phyloP scores from a whole-genome alignment of 257 asterid species.

The Scutellaria minor region DNA sequence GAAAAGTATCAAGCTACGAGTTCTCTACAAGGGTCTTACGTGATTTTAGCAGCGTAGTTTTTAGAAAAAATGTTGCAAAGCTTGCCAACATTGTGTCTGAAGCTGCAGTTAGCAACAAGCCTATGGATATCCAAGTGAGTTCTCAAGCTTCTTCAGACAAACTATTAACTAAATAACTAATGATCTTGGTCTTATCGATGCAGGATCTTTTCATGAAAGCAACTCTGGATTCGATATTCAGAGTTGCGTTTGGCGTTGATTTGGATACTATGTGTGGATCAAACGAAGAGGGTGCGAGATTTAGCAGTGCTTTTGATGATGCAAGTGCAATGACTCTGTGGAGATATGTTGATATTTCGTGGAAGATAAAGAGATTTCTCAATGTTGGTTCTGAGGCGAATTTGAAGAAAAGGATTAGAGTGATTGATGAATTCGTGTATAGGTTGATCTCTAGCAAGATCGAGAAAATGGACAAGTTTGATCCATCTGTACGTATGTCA shows the following conservation, averaged over 20 bases:
- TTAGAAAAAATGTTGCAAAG: conserved; percentile 55
- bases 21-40: conserved; percentile 72
- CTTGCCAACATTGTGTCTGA: conserved; percentile 53
- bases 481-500: conserved; percentile 44
- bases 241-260: conserved; percentile 63
- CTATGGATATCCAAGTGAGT: conserved; percentile 70
- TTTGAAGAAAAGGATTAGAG: conserved; percentile 47
- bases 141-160: neutral
- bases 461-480: conserved; percentile 43
- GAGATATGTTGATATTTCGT: conserved; percentile 58
- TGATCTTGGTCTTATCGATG: conserved; percentile 21
- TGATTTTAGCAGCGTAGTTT: conserved; percentile 67
- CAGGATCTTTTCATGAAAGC: conserved; percentile 67
- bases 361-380: conserved; percentile 58
- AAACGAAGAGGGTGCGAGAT: conserved; percentile 53
- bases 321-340: conserved; percentile 57
- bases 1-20: conserved; percentile 72
- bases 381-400: conserved; percentile 58
- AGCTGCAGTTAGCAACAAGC: conserved; percentile 43
- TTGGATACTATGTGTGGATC: conserved; percentile 63
- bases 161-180: neutral
- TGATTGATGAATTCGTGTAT: conserved; percentile 53
- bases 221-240: conserved; percentile 59
- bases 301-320: conserved; percentile 57
- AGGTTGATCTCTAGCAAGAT: conserved; percentile 54